A percentile compares a stretch with the other conserved stretches of the same genome.
phyloP scores from a whole-genome alignment of 352 stramenopile species.

The Pythium insidiosum region DNA sequence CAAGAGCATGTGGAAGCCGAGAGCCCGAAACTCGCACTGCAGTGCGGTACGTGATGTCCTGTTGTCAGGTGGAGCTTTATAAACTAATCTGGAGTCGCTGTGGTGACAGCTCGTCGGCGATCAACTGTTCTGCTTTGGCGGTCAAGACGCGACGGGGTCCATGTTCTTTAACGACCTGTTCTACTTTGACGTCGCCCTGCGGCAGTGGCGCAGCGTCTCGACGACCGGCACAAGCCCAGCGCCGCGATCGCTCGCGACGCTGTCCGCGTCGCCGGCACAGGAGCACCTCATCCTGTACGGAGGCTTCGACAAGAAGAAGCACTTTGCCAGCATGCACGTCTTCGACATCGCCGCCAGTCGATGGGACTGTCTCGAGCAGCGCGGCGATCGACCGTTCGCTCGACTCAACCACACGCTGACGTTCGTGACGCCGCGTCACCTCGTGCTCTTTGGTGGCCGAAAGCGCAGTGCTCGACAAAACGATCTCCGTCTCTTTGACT shows the following conservation, averaged over 20 bases:
- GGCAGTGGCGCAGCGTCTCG: constrained; percentile 40
- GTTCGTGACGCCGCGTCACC: constrained; percentile 28
- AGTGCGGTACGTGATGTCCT: constrained; percentile 48
- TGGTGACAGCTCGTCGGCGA: constrained; percentile 31
- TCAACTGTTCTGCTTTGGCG: constrained; percentile 65
- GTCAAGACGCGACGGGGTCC: constrained; percentile 37
- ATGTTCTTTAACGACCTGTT: constrained; percentile 69
- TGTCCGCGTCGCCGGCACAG: constrained; percentile 29
- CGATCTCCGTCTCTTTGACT: constrained; percentile 45
- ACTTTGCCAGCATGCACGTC: constrained; percentile 52
- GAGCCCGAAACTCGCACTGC: constrained; percentile 45
- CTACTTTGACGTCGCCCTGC: constrained; percentile 55
- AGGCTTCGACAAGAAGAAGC: constrained; percentile 37
- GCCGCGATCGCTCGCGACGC: constrained; percentile 36
- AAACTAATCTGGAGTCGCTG: too few species aligned
- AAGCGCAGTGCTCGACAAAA: constrained; percentile 37
- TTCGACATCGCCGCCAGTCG: constrained; percentile 38
- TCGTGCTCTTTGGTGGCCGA: constrained; percentile 56
- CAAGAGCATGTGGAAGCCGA: constrained; percentile 53
- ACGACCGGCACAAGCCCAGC: constrained; percentile 24
- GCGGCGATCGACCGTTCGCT: constrained; percentile 32
- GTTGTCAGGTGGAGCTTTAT: too few species aligned
- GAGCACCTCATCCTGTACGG: constrained; percentile 65
- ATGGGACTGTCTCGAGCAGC: constrained; percentile 41
- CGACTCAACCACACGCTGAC: constrained; percentile 62